Evolutionary conservation across 23 red algal genomes (phyloP).

Genomic region (Agarophyton chilense): DNA sequence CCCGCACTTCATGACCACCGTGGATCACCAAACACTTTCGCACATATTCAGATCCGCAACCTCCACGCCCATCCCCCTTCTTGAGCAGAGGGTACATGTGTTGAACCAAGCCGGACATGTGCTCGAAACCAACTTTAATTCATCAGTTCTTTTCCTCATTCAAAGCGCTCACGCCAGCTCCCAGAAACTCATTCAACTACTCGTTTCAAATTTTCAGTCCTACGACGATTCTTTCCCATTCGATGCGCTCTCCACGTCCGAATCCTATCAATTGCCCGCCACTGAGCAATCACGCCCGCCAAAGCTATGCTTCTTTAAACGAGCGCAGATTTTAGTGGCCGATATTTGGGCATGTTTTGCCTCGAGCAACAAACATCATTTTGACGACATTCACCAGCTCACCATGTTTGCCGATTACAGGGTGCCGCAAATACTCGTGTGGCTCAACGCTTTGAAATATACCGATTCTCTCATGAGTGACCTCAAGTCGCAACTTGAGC

Average conservation of each 20-base stretch:
- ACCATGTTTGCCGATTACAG: conserved; percentile 63
- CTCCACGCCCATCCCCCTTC: background rate
- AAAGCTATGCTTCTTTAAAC: conserved; percentile 41
- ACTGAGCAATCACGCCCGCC: background rate
- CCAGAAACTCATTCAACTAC: background rate
- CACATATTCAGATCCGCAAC: conserved; percentile 44
- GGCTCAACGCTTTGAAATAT: conserved; percentile 35
- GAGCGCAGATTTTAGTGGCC: conserved; percentile 47
- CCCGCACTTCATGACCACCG: conserved; percentile 9
- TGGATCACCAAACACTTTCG: background rate
- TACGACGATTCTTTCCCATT: conserved; percentile 36
- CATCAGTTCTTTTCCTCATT: conserved; percentile 14
- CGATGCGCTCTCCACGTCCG: background rate
- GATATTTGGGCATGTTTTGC: conserved; percentile 65
- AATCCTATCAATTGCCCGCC: background rate
- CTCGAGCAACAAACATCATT: background rate
- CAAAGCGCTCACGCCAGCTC: conserved; percentile 17
- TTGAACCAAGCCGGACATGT: conserved; percentile 31
- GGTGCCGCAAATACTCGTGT: conserved; percentile 43
- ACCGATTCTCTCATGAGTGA: background rate
- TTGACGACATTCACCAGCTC: conserved; percentile 25
- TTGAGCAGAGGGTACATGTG: conserved; percentile 5
- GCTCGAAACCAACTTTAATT: conserved; percentile 1
- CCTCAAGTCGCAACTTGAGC: background rate
- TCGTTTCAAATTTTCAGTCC: conserved; percentile 30